Percentiles rank a stretch among this genome's conserved stretches.
Evolutionary conservation across 1,284 basidiomycete species (phyloP).

Genomic region (Tetrapyrgos nigripes): DNA sequence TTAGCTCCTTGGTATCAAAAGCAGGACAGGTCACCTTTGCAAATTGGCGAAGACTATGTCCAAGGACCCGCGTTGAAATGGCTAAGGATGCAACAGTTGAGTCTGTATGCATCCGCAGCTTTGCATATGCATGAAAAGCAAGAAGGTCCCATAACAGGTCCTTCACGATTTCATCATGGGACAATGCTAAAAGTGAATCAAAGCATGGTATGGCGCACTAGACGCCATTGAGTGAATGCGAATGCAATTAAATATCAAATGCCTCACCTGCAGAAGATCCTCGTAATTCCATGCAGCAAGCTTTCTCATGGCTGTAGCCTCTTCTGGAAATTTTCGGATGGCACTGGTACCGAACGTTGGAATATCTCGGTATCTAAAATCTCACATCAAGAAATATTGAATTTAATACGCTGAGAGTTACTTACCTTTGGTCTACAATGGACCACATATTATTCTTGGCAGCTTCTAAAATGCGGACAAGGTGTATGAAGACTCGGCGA

Average conservation of each 20-base stretch:
- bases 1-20: conserved; percentile 10
- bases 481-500: background rate
- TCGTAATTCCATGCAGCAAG: conserved; percentile 22
- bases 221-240: conserved; percentile 3
- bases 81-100: conserved; percentile 1
- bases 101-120: conserved; percentile 26
- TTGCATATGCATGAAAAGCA: conserved; percentile 27
- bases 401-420: background rate
- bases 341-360: conserved; percentile 13
- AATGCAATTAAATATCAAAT: conserved; percentile 7
- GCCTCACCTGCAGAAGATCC: conserved; percentile 22
- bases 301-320: conserved; percentile 10
- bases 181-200: conserved; percentile 25
- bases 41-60: conserved; percentile 8
- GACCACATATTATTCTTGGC: background rate
- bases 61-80: background rate
- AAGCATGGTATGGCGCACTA: conserved; percentile 30
- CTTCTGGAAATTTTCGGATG: conserved; percentile 17
- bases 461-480: background rate
- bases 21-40: background rate
- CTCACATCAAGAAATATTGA: background rate
- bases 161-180: conserved; percentile 16
- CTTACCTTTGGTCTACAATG: background rate
- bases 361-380: conserved; percentile 9
- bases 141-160: conserved; percentile 12